Conservation (phyloP, 768 basidiomycete species). For the Russula olivacea region DNA sequence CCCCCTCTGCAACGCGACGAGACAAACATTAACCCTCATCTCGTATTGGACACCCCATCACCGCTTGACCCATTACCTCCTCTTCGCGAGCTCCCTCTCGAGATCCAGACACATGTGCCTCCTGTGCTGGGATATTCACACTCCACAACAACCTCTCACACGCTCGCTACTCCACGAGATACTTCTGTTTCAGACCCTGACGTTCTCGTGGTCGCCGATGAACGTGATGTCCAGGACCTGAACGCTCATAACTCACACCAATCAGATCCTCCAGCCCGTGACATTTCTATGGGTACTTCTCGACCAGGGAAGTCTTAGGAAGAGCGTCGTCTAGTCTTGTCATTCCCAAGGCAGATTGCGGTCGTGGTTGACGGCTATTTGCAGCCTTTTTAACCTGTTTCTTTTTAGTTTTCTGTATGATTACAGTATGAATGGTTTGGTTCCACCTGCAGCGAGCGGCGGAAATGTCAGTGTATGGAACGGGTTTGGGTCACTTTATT, state of each 20-base stretch:
- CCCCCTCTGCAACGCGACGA: too few species aligned
- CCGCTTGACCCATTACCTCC: not conserved
- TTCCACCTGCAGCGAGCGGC: too few species aligned
- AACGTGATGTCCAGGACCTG: too few species aligned
- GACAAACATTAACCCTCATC: too few species aligned
- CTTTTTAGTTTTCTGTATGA: too few species aligned
- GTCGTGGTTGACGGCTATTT: not conserved
- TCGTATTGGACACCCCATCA: too few species aligned
- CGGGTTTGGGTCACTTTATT: too few species aligned
- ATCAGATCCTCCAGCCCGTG: not conserved
- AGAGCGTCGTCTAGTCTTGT: not conserved
- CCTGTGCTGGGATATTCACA: not conserved
- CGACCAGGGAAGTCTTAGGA: too few species aligned
- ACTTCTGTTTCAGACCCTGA: not conserved
- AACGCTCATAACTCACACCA: too few species aligned
- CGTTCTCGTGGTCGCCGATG: too few species aligned
- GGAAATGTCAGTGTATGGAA: too few species aligned
- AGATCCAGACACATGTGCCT: not conserved
- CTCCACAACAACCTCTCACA: not conserved
- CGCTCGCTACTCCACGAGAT: not conserved
- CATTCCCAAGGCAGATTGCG: not conserved
- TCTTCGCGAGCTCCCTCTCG: not conserved
- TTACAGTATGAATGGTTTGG: too few species aligned
- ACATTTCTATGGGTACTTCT: not conserved
- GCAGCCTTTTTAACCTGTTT: not conserved